These are phyloP conservation scores for Rosa multiflora DNA, from an alignment of 306 rosid genomes.

Conservation along the genomic window DNA sequence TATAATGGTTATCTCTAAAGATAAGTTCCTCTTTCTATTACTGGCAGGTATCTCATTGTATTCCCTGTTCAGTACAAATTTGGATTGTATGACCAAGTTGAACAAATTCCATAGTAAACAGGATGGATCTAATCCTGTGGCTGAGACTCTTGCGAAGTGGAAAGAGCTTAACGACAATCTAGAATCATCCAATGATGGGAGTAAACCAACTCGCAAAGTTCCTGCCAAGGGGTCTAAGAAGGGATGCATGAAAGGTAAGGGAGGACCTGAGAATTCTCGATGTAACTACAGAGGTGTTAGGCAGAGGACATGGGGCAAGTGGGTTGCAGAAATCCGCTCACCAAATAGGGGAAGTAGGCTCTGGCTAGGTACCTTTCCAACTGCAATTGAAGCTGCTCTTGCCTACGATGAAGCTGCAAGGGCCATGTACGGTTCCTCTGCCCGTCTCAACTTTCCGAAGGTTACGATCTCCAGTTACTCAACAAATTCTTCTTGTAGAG, in stretches of 20 bases:
- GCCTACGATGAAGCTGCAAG: slow-evolving; percentile 88
- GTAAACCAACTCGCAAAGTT: slow-evolving; percentile 51
- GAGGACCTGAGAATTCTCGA: slow-evolving; percentile 87
- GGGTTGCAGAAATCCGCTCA: slow-evolving; percentile 86
- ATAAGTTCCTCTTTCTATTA: slow-evolving; percentile 5
- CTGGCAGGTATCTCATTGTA: slow-evolving; percentile 33
- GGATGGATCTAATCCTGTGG: slow-evolving; percentile 66
- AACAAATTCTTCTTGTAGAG: slow-evolving; percentile 35
- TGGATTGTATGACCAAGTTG: slow-evolving; percentile 51
- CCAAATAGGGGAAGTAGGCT: slow-evolving; percentile 80
- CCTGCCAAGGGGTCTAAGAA: slow-evolving; percentile 91
- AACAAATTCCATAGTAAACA: slow-evolving; percentile 39
- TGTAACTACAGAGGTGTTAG: slow-evolving; percentile 90
- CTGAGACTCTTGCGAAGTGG: slow-evolving; percentile 64
- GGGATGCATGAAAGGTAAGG: slow-evolving; percentile 95
- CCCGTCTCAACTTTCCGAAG: slow-evolving; percentile 83
- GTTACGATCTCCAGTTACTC: slow-evolving; percentile 48
- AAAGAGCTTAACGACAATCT: slow-evolving; percentile 59
- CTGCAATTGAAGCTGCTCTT: slow-evolving; percentile 82
- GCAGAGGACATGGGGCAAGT: slow-evolving; percentile 95
- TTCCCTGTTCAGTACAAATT: slow-evolving; percentile 26
- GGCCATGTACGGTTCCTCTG: slow-evolving; percentile 68
- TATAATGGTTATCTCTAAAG: neutral
- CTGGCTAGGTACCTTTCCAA: slow-evolving; percentile 76
- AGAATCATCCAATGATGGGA: slow-evolving; percentile 44